These are phyloP conservation scores for Colletotrichum limetticola DNA, from an alignment of 2,329 filamentous ascomycete genomes.

Conservation along the genomic window DNA sequence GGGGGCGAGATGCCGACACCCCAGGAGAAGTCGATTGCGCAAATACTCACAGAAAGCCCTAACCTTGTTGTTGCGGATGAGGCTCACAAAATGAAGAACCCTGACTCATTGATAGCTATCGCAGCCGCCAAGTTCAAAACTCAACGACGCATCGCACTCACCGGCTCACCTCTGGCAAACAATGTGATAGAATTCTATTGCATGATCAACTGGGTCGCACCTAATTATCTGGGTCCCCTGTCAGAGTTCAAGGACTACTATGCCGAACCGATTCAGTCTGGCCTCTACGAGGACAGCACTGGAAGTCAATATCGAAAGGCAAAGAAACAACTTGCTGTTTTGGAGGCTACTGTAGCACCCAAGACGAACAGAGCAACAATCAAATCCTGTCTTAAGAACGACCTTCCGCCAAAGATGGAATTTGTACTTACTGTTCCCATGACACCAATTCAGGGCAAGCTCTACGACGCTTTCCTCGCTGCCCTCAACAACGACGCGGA, in stretches of 20 bases:
- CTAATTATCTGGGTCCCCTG: conserved; percentile 77
- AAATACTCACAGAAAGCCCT: conserved; percentile 68
- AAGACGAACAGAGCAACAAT: conserved; percentile 84
- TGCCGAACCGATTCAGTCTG: conserved; percentile 76
- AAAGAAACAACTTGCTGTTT: conserved; percentile 73
- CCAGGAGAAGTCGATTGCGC: conserved; percentile 34
- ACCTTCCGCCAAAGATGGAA: conserved; percentile 80
- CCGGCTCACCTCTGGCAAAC: conserved; percentile 87
- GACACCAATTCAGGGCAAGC: conserved; percentile 69
- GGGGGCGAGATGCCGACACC: conserved; percentile 42
- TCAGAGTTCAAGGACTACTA: conserved; percentile 78
- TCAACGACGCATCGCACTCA: conserved; percentile 81
- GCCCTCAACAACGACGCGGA: conserved; percentile 19
- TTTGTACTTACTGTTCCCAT: conserved; percentile 82
- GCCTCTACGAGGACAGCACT: conserved; percentile 74
- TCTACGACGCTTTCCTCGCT: conserved; percentile 66
- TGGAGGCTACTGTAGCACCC: conserved; percentile 78
- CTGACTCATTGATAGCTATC: conserved; percentile 59
- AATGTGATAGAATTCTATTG: conserved; percentile 84
- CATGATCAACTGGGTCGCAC: conserved; percentile 91
- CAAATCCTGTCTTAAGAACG: conserved; percentile 68
- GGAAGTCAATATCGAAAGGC: conserved; percentile 65
- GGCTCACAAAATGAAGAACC: conserved; percentile 83
- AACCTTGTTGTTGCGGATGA: conserved; percentile 87
- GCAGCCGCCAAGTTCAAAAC: conserved; percentile 72